Percentiles rank a stretch among this genome's conserved stretches.
These are phyloP conservation scores for Gossypium mustelinum DNA, from an alignment of 345 rosid genomes.

Conservation along the genomic window DNA sequence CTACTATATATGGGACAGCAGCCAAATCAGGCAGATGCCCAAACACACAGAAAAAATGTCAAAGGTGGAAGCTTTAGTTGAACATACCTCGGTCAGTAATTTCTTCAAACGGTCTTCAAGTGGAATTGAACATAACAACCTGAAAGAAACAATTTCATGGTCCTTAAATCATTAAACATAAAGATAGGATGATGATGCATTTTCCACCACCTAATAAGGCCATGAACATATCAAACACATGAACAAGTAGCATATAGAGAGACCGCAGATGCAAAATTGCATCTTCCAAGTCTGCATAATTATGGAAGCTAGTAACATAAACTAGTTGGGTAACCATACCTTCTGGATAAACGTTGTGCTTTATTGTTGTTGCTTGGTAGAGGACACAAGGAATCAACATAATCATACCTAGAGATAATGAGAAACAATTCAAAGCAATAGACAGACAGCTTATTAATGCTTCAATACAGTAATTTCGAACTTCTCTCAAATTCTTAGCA, in stretches of 20 bases:
- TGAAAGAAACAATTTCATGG: constrained; percentile 35
- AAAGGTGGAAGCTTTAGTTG: neutral
- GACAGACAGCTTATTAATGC: constrained; percentile 4
- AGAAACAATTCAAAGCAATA: constrained; percentile 11
- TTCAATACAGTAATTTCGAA: neutral
- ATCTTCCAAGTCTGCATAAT: neutral
- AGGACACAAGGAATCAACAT: constrained; percentile 64
- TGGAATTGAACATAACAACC: constrained; percentile 58
- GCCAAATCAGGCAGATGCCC: neutral
- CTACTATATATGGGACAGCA: neutral
- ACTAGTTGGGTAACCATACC: constrained; percentile 32
- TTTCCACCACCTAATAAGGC: neutral
- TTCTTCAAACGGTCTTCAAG: constrained; percentile 64
- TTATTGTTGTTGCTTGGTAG: constrained; percentile 36
- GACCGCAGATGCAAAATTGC: neutral
- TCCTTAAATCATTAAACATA: constrained; percentile 1
- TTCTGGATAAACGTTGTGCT: constrained; percentile 42
- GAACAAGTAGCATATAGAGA: neutral
- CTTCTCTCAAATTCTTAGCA: neutral
- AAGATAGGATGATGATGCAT: constrained; percentile 2
- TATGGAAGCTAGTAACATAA: constrained; percentile 9
- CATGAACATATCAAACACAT: neutral
- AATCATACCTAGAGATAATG: constrained; percentile 50
- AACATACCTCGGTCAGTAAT: constrained; percentile 70
- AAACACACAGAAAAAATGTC: neutral